These are phyloP conservation scores for Gossypium stocksii DNA, from an alignment of 345 rosid species.

Conservation along the genomic window DNA sequence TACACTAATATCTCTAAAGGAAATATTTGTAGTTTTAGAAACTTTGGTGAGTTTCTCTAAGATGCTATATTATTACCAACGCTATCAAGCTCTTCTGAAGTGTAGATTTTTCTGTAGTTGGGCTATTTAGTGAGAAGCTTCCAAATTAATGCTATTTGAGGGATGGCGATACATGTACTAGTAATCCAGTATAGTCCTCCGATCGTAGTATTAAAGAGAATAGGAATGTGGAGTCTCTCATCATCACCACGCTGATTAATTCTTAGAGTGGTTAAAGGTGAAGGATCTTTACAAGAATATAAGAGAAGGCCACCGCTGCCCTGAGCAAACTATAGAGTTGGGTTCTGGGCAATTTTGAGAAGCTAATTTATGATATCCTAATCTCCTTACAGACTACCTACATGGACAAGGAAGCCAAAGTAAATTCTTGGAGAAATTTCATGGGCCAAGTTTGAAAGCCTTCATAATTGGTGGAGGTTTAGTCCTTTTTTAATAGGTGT, in stretches of 20 bases:
- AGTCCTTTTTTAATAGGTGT: slow-evolving; percentile 94
- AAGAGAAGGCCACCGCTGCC: slow-evolving; percentile 73
- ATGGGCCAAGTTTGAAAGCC: slow-evolving; percentile 88
- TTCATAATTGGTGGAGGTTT: slow-evolving; percentile 87
- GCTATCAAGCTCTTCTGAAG: slow-evolving; percentile 4
- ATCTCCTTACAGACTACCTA: slow-evolving; percentile 58
- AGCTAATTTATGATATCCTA: slow-evolving; percentile 65
- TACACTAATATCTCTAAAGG: slow-evolving; percentile 83
- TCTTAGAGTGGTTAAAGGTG: slow-evolving; percentile 80
- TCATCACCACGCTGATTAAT: slow-evolving; percentile 96
- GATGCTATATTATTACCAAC: neutral
- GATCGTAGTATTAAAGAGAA: slow-evolving; percentile 68
- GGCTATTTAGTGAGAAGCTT: slow-evolving; percentile 88
- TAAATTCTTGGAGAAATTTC: slow-evolving; percentile 76
- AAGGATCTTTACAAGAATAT: slow-evolving; percentile 59
- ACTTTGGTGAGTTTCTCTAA: slow-evolving; percentile 57
- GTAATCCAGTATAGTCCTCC: slow-evolving; percentile 34
- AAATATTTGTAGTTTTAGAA: slow-evolving; percentile 84
- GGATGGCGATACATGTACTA: slow-evolving; percentile 98
- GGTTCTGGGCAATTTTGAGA: slow-evolving; percentile 70
- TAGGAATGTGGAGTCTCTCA: slow-evolving; percentile 90
- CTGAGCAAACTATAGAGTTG: slow-evolving; percentile 79
- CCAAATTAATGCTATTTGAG: slow-evolving; percentile 60
- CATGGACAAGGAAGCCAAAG: slow-evolving; percentile 53
- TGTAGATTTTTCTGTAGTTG: slow-evolving; percentile 37